These are phyloP conservation scores for Starmerella tilneyi DNA, from an alignment of 805 yeast genomes.

Conservation along the genomic window DNA sequence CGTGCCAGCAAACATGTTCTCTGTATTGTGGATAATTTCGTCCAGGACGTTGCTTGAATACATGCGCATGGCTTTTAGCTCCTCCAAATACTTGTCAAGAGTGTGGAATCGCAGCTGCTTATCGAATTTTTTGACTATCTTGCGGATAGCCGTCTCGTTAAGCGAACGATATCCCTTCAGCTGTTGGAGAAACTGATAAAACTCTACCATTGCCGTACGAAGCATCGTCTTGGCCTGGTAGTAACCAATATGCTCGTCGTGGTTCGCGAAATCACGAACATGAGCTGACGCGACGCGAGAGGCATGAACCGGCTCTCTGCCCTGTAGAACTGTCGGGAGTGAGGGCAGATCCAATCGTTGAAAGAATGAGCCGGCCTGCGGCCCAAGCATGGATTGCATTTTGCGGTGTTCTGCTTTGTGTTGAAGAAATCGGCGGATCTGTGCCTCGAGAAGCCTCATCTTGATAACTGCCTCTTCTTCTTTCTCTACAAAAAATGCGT, in stretches of 20 bases:
- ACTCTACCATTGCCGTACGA: conserved; percentile 59
- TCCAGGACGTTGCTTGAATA: conserved; percentile 44
- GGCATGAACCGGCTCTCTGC: background rate
- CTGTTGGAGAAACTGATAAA: conserved; percentile 61
- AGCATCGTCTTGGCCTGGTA: conserved; percentile 56
- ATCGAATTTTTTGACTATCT: conserved; percentile 83
- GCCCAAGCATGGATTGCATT: conserved; percentile 3
- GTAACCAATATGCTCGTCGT: conserved; percentile 40
- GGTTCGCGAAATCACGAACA: conserved; percentile 16
- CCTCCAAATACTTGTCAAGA: conserved; percentile 44
- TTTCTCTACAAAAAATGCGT: conserved; percentile 47
- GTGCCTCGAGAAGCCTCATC: conserved; percentile 54
- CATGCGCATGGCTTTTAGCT: conserved; percentile 48
- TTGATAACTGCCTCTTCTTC: conserved; percentile 54
- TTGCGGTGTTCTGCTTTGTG: conserved; percentile 29
- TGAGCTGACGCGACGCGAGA: conserved; percentile 8
- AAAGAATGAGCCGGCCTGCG: conserved; percentile 4
- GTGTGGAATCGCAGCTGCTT: conserved; percentile 45
- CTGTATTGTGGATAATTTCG: conserved; percentile 49
- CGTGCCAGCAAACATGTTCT: conserved; percentile 52
- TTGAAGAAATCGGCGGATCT: conserved; percentile 46
- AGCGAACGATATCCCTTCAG: conserved; percentile 59
- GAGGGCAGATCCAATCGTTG: conserved; percentile 19
- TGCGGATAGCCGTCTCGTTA: conserved; percentile 81
- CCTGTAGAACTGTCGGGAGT: conserved; percentile 13